Percentiles rank a stretch among this genome's conserved stretches.
phyloP scores from a whole-genome alignment of 106 monocot genomes.

The Allium sativum region DNA sequence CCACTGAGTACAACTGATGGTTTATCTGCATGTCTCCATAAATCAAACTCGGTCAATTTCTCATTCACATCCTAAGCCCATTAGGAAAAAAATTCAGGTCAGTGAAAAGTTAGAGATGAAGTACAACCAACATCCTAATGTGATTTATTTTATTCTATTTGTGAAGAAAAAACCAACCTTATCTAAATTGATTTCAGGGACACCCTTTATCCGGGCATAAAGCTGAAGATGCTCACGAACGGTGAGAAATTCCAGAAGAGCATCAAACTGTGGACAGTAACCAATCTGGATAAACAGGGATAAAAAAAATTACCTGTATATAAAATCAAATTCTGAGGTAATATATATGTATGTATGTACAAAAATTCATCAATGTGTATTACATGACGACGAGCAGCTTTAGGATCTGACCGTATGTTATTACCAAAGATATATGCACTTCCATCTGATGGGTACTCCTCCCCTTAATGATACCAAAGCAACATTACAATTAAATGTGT shows the following conservation, averaged over 20 bases:
- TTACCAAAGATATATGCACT: constrained; percentile 84
- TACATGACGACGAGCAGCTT: constrained; percentile 61
- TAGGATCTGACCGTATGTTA: constrained; percentile 59
- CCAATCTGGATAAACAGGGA: constrained; percentile 47
- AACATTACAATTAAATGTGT: neutral
- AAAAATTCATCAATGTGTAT: neutral
- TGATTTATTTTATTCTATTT: too few species aligned
- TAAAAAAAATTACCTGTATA: neutral
- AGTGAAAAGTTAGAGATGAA: too few species aligned
- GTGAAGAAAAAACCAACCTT: constrained; percentile 23
- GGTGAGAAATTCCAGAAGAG: constrained; percentile 79
- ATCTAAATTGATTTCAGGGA: constrained; percentile 42
- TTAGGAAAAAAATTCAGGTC: too few species aligned
- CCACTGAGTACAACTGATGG: constrained; percentile 87
- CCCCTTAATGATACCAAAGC: constrained; percentile 32
- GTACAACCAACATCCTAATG: too few species aligned
- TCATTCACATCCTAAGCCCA: constrained; percentile 56
- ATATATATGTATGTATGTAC: too few species aligned
- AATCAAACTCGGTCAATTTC: constrained; percentile 75
- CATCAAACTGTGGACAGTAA: constrained; percentile 96
- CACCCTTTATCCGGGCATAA: constrained; percentile 83
- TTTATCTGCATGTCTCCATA: constrained; percentile 68
- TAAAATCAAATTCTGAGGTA: too few species aligned
- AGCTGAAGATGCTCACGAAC: constrained; percentile 80
- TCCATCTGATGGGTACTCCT: constrained; percentile 77